phyloP scores from a whole-genome alignment of 345 rosid species.

The Chamaenerion angustifolium region DNA sequence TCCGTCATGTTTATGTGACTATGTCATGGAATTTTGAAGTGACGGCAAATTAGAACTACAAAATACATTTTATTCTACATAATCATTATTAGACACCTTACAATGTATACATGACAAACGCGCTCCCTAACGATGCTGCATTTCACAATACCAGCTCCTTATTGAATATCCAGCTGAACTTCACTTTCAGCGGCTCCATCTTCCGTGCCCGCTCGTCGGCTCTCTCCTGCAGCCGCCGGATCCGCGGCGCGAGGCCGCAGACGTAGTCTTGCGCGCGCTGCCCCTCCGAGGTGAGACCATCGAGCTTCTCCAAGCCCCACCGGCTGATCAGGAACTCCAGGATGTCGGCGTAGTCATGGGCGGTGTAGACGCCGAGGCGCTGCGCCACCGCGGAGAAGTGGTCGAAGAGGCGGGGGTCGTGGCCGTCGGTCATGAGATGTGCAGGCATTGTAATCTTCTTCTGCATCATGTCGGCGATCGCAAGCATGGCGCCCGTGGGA shows the following conservation, averaged over 20 bases:
- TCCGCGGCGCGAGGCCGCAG: constrained; percentile 42
- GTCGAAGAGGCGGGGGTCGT: constrained; percentile 39
- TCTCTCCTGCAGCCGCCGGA: constrained; percentile 46
- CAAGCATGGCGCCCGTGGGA: constrained; percentile 29
- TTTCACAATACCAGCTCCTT: constrained; percentile 20
- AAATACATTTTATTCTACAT: too few relatives aligned
- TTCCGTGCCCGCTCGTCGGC: constrained; percentile 42
- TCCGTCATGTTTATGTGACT: too few relatives aligned
- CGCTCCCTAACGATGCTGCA: not conserved
- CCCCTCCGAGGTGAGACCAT: constrained; percentile 44
- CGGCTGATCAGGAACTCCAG: constrained; percentile 42
- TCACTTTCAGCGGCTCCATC: constrained; percentile 20
- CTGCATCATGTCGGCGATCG: constrained; percentile 48
- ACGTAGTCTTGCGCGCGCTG: constrained; percentile 42
- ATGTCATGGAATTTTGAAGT: too few relatives aligned
- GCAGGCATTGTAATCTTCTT: constrained; percentile 68
- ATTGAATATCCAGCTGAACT: constrained; percentile 62
- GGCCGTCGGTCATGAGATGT: constrained; percentile 52
- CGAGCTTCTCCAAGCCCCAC: constrained; percentile 54
- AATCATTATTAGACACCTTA: too few relatives aligned
- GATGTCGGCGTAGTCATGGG: constrained; percentile 51
- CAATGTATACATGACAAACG: not conserved
- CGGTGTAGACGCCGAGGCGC: constrained; percentile 53
- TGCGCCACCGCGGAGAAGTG: constrained; percentile 57
- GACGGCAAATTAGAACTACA: too few relatives aligned